Base-by-base conservation (phyloP, 2,329 filamentous ascomycete genomes). In the Ophiostoma fasciatum region DNA sequence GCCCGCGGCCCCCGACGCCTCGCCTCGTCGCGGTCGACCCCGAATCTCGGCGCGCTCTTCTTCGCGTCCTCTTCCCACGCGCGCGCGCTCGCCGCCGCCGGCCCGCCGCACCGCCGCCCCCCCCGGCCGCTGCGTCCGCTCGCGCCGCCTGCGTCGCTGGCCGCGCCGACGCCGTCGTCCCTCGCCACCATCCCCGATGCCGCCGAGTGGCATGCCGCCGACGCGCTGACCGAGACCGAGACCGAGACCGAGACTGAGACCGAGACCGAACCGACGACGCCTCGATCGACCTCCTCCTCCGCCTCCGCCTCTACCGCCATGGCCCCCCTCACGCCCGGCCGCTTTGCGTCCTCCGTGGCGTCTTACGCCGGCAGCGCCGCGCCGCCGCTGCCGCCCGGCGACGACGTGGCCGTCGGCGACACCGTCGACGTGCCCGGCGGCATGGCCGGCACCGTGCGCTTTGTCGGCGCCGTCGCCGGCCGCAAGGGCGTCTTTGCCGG, bases 401-500 rank as follows among this genome's bases (percentile, higher is more conserved):
- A 60, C 42, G 66, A 68, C 35, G 57, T 93, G 42, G 68, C 75
- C 44, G 66, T 90, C 28, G 88, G 88, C 46, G 88, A 94, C 53
- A 56, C 66, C 23, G 88, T 94, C 43, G 87, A 94, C 47, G 88
- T 94, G 31, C 87, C 88, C 2, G 90, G 90, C 28, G 83, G 79
- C 54, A 94, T 98, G 85, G 66, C 79, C 46, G 90, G 90, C 33
- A 80, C 74, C 3, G 78, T 96, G 46, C 88, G 82, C 53, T 98
- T 94, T 53, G 65, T 96, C 42, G 90, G 90, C 30, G 65, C 66
- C 27, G 88, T 98, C 28, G 73, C 77, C 48, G 87, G 87, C 44
- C 94, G 94, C 63, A 84, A 81, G 47, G 90, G 90, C 34, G 71
- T 73, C 15, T 98, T 98, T 63, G 85, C 83, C 22, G 90, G 90